Evolutionary conservation across 495 filamentous ascomycete species (phyloP).

Genomic region (Evernia prunastri): DNA sequence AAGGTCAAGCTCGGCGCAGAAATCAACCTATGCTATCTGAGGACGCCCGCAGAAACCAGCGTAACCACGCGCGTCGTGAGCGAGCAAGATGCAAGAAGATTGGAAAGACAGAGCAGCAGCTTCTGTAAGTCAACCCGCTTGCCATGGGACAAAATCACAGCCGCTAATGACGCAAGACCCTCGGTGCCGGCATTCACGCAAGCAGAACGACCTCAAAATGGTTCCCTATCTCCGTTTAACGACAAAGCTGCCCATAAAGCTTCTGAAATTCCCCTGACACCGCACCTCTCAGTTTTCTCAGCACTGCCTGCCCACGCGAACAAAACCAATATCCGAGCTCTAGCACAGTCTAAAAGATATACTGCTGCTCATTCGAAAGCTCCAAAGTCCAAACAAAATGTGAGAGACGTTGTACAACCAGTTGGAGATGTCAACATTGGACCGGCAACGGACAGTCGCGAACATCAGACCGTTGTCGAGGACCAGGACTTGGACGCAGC

Average conservation of each 20-base stretch:
- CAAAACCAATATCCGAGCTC: not conserved
- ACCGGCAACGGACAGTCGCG: not conserved
- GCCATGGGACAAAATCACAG: too few relatives aligned
- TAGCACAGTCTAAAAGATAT: not conserved
- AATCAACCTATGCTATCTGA: not conserved
- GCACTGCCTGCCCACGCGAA: not conserved
- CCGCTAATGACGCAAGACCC: not conserved
- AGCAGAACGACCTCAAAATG: not conserved
- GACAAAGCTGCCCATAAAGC: not conserved
- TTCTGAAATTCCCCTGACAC: not conserved
- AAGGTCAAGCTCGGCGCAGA: conserved; percentile 12
- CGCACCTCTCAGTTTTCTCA: not conserved
- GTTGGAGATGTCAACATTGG: not conserved
- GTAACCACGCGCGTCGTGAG: conserved; percentile 1
- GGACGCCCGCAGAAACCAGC: conserved; percentile 1
- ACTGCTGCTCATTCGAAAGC: not conserved
- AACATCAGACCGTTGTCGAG: not conserved
- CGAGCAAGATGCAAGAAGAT: not conserved
- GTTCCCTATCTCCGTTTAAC: not conserved
- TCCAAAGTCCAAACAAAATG: not conserved
- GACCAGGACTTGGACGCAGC: not conserved
- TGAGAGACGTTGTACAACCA: not conserved
- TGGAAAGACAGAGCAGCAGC: not conserved
- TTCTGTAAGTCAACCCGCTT: not conserved
- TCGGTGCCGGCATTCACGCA: not conserved